Evolutionary conservation across 2,329 filamentous ascomycete genomes (phyloP).

Genomic region (Aphanoascus verrucosus): DNA sequence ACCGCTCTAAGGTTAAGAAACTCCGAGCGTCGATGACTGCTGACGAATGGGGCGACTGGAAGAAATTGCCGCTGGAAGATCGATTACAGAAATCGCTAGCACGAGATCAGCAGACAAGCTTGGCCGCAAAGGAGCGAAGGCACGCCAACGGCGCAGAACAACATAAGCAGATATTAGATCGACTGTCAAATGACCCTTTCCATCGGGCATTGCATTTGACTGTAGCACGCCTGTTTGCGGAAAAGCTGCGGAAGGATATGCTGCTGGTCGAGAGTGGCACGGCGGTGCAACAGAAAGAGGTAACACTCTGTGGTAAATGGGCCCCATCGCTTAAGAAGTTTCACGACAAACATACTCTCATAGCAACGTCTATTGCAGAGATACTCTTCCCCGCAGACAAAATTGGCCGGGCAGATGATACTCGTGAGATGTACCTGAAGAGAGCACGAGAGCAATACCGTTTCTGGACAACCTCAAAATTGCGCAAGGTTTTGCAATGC

Average conservation of each 20-base stretch:
- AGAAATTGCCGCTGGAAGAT: not conserved
- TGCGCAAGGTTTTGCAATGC: constrained; percentile 41
- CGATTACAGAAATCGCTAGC: not conserved
- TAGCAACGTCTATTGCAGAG: constrained; percentile 49
- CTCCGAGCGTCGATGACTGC: not conserved
- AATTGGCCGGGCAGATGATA: constrained; percentile 23
- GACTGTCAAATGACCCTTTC: constrained; percentile 36
- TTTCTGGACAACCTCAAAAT: constrained; percentile 38
- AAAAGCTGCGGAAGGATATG: constrained; percentile 43
- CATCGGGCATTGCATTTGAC: constrained; percentile 45
- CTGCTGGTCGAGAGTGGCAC: constrained; percentile 33
- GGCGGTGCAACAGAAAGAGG: constrained; percentile 32
- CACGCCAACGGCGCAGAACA: constrained; percentile 30
- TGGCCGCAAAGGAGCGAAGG: not conserved
- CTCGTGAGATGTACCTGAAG: constrained; percentile 44
- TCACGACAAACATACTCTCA: constrained; percentile 49
- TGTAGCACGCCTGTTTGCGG: constrained; percentile 47
- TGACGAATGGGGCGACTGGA: not conserved
- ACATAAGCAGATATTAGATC: constrained; percentile 33
- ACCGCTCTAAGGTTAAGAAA: too few species aligned
- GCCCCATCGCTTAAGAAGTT: constrained; percentile 45
- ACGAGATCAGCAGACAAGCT: not conserved
- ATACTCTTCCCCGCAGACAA: constrained; percentile 37
- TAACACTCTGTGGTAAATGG: constrained; percentile 53
- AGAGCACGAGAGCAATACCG: constrained; percentile 46